Percentiles rank a stretch among this genome's conserved stretches.
Evolutionary conservation across 352 stramenopile genomes (phyloP).

Genomic region (Globisporangium heterothallicum): DNA sequence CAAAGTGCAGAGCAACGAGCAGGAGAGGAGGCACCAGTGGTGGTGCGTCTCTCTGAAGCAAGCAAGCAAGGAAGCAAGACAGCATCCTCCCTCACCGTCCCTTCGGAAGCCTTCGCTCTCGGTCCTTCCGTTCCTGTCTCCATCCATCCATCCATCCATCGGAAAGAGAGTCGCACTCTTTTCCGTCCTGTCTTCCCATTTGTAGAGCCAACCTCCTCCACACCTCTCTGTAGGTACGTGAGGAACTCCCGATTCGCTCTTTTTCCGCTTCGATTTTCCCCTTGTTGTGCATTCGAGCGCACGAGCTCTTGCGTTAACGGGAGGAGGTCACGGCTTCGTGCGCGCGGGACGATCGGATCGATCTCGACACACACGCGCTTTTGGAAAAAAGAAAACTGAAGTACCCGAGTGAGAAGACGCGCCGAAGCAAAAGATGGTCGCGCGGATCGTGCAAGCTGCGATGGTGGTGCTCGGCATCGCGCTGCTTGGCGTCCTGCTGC

Average conservation of each 20-base stretch:
- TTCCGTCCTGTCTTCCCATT: neutral
- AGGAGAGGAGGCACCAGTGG: no score
- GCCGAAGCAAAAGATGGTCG: constrained; percentile 22
- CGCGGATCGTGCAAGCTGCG: constrained; percentile 32
- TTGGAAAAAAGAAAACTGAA: neutral
- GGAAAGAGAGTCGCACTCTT: neutral
- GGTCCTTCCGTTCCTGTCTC: neutral
- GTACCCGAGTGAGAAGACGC: neutral
- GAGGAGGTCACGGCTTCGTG: no score
- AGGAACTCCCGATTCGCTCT: no score
- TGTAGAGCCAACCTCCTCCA: neutral
- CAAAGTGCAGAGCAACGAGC: neutral
- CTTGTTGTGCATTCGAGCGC: no score
- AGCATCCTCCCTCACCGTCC: neutral
- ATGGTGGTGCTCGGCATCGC: constrained; percentile 33
- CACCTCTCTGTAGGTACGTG: no score
- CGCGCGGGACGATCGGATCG: no score
- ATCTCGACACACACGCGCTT: neutral
- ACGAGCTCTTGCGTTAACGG: no score
- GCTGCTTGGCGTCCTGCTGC: constrained; percentile 29
- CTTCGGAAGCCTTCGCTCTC: neutral
- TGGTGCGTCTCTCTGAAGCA: no score
- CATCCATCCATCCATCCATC: neutral
- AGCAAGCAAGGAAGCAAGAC: neutral
- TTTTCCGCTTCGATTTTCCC: neutral